Base-by-base conservation (phyloP, 2,329 filamentous ascomycete species). In the Falciphora oryzae region DNA sequence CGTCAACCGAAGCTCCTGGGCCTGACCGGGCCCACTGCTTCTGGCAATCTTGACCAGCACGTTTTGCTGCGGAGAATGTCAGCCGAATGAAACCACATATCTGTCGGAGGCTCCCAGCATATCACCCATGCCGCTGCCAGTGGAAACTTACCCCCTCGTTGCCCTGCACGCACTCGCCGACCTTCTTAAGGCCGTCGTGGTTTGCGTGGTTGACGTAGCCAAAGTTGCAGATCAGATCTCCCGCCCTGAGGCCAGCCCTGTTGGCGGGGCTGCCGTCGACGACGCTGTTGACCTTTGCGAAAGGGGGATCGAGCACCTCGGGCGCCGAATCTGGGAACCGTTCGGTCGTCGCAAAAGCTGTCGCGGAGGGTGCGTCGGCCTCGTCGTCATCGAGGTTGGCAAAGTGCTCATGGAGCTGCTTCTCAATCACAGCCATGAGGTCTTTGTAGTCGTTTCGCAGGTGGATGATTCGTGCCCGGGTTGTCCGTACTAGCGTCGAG, bases 401-500 rank as follows among this genome's bases (percentile, higher is more conserved):
- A 75, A 98, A 97, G 73, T 95, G 90, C 69, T 90, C 88, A 73
- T 98, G 92, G n/a, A 99, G 83, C 60, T 88, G 88, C 72, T 89
- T 89, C 76, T 98, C 95, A 70, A 98, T 89, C 65, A 84, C 81
- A 65, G 79, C 78, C 93, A 98, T 97, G 58, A 97, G 79, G 56
- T 88, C 87, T 74, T 96, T 97, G 79, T 97, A 94, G 76, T 99
- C 95, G 73, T 97, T 98, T 68, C 91, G 89, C 56, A 98, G 83
- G 69, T 89, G 83, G 69, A 98, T 95, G 70, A 99, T 97, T 66
- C 91, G 88, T 32, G 93, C 86, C 76, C 95, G 85, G 53, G 93
- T 97, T n/a, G 92, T 97, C 67, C 95, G 91, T 73, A 99, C 92
- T 96, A 71, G 64, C 25, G 18, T 62, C 4, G 59, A 53, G 14